Evolutionary conservation across 176 grass and related monocot species (phyloP), one percentile per base, ranked within the genome.

Genomic region (Phoenix roebelenii): DNA sequence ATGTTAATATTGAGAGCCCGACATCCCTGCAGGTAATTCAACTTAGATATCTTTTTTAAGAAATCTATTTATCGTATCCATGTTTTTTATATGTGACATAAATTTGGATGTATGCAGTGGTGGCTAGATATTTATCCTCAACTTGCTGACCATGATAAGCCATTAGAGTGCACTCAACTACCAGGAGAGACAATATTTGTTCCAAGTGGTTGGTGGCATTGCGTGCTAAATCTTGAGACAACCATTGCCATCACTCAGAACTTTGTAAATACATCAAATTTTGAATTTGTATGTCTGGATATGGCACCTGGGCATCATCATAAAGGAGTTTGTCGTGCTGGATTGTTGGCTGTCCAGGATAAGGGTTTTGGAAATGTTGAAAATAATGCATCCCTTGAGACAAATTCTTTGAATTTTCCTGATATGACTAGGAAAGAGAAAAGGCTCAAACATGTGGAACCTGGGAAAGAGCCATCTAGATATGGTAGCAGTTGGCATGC

Each of bases 191-290:
- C 87, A 16, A 91, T 97, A 82, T 97, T 76, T 80, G 87, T 97
- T 81, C 93, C 93, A 32, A 97, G 73, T 90, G 93, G 93, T 26
- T 97, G 93, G 93, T 97, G 93, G 93, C 93, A 97, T 83, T 97
- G 93, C 25, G 87, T 97, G 82, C 77, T 97, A 54, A 97, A 97
- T 76, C 73, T 97, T 18, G 93, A 97, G 72, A 91, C 73, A 50
- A 88, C 87, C 25, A 20, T 97, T 66, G 93, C 93, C 60, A 76
- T 97, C 22, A 97, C 93, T 52, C 93, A 97, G 32, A 97, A 97
- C 55, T 97, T 88, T 78, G 93, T 91, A 23, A 91, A 85, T 54
- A 65, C 73, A 75, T 83, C 78, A 64, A 97, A 97, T 78, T 91
- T 97, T 74, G 51, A 85, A 67, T 83, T 88, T 88, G 87, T 91